Evolutionary conservation across 371 early-diverging fungal genomes (phyloP), one percentile per base, ranked within the genome.

Genomic region (Mucor velutinosus): DNA sequence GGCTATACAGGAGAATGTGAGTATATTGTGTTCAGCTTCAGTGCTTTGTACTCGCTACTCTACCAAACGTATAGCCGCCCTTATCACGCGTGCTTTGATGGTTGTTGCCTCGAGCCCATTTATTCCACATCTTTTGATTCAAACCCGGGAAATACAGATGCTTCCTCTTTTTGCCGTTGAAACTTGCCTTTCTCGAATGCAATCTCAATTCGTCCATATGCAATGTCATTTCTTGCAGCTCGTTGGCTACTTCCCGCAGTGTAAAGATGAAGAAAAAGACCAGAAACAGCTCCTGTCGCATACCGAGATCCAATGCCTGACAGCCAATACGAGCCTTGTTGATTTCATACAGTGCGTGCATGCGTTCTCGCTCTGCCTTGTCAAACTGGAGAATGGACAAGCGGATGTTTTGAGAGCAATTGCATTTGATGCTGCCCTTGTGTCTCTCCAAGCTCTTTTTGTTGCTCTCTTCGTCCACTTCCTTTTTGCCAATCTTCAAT

Each of bases 221-320:
- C 14, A 69, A 14, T 0, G 82, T 79, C 69, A 88, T 74, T 7
- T 75, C 79, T 27, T 83, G 67, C 37, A 88, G 25, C 47, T 88
- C 87, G 2, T 80, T 84, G 3, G 89, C 86, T 7, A 83, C 80
- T 61, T 89, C 87, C 6, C 88, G 85, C 60, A 89, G 66, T 0
- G 87, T 85, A 64, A 87, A 87, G 14, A 87, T 74, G 47, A 87
- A 89, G 64, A 87, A 89, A 64, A 89, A 89, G 21, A 89, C 86
- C 57, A 89, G 70, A 58, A 87, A 89, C 3, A 87, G 61, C 45
- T 89, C 88, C 62, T 87, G 87, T 6, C 86, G 78, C 33, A 83
- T 82, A 7, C 86, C 86, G 0, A 87, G 68, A 64, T 87, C 86
- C 57, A 88, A 53, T 0, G 78, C 63, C 4, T 74, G 53, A 70